Percentiles rank a stretch among this genome's conserved stretches.
These are phyloP conservation scores for Poterioochromonas sp. DNA, from an alignment of 352 stramenopile genomes.

Conservation along the genomic window DNA sequence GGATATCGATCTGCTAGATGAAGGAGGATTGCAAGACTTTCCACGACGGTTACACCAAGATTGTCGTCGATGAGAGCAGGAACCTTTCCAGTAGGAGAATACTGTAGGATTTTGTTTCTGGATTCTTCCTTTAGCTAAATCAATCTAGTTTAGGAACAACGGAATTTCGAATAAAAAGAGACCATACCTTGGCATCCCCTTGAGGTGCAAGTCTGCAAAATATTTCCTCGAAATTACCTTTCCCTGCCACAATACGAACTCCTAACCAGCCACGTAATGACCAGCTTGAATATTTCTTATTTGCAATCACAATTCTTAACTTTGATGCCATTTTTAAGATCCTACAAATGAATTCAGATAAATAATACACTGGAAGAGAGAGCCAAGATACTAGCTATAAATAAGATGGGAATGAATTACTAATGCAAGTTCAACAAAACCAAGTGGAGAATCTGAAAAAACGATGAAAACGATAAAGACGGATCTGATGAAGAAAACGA, in stretches of 20 bases:
- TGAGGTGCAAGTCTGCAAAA: neutral
- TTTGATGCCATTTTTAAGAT: no score
- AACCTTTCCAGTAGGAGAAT: slow-evolving; percentile 4
- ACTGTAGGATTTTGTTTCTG: neutral
- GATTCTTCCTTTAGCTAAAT: neutral
- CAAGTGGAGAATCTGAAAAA: no score
- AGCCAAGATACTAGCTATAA: no score
- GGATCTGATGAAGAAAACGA: no score
- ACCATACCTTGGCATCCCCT: no score
- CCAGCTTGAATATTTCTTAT: neutral
- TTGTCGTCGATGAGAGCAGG: neutral
- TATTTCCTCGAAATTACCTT: neutral
- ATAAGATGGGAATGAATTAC: no score
- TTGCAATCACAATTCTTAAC: neutral
- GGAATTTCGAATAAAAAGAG: no score
- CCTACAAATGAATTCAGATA: no score
- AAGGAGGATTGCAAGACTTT: neutral
- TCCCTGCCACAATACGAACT: neutral
- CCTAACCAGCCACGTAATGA: neutral
- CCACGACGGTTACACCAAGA: neutral
- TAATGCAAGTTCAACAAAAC: no score
- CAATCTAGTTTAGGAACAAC: neutral
- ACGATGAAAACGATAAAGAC: no score
- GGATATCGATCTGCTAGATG: neutral
- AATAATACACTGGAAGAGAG: no score